These are phyloP conservation scores for Nigrospora osmanthi DNA, from an alignment of 2,329 filamentous ascomycete species.

Conservation along the genomic window DNA sequence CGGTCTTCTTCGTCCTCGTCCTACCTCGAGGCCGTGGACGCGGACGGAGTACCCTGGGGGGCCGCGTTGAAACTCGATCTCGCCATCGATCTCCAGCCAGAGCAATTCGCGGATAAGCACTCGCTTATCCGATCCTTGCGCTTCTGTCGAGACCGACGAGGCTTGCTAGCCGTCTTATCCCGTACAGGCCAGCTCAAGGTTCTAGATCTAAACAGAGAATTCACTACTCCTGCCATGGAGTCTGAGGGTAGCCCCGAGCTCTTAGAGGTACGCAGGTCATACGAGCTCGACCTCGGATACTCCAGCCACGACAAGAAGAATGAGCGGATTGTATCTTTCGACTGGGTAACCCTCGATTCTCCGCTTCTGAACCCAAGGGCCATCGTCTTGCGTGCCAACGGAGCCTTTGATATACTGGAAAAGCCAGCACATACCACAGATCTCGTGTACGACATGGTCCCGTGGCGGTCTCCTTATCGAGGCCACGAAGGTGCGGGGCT, in stretches of 20 bases:
- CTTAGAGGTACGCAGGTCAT: slow-evolving; percentile 49
- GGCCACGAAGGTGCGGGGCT: slow-evolving; percentile 40
- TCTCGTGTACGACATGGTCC: slow-evolving; percentile 52
- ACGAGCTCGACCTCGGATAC: slow-evolving; percentile 55
- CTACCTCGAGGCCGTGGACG: slow-evolving; percentile 51
- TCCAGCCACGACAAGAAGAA: slow-evolving; percentile 42
- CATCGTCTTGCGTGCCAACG: slow-evolving; percentile 51
- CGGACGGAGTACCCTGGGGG: slow-evolving; percentile 56
- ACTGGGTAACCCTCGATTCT: slow-evolving; percentile 55
- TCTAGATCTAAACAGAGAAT: slow-evolving; percentile 49
- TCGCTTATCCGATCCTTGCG: slow-evolving; percentile 55
- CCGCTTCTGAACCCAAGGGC: slow-evolving; percentile 48
- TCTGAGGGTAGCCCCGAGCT: slow-evolving; percentile 47
- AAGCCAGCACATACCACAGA: slow-evolving; percentile 50
- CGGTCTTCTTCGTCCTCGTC: slow-evolving; percentile 42
- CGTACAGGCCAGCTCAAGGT: slow-evolving; percentile 57
- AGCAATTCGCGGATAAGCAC: slow-evolving; percentile 46
- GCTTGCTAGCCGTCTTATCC: slow-evolving; percentile 53
- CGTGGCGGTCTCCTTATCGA: slow-evolving; percentile 52
- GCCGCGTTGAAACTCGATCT: slow-evolving; percentile 49
- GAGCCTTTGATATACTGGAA: slow-evolving; percentile 53
- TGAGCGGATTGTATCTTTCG: slow-evolving; percentile 59
- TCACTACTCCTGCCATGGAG: slow-evolving; percentile 28
- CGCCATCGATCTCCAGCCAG: slow-evolving; percentile 47
- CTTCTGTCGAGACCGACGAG: slow-evolving; percentile 55